phyloP scores from a whole-genome alignment of 2,329 filamentous ascomycete species.

The Elsinoe fawcettii region DNA sequence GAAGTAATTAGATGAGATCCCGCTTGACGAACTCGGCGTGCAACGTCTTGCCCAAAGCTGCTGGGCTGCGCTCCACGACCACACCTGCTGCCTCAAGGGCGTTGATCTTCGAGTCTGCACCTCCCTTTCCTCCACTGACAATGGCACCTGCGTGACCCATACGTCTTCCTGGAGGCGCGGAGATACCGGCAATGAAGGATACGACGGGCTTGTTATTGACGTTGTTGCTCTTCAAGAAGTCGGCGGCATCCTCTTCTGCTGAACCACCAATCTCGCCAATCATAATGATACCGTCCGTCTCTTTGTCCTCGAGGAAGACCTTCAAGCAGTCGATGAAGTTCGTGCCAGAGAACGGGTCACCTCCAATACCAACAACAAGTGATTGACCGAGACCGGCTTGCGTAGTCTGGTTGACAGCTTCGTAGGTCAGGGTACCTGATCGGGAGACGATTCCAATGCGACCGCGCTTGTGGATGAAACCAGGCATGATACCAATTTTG shows the following conservation, averaged over 20 bases:
- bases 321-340: constrained; percentile 99
- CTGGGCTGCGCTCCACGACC: constrained; percentile 90
- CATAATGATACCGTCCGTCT: constrained; percentile 99
- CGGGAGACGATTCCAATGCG: constrained; percentile 98
- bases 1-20: constrained; percentile 68
- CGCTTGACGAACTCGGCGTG: constrained; percentile 93
- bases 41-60: constrained; percentile 83
- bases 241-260: constrained; percentile 95
- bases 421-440: constrained; percentile 96
- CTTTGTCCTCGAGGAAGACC: constrained; percentile 90
- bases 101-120: constrained; percentile 95
- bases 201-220: constrained; percentile 91
- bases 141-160: constrained; percentile 99
- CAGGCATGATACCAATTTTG: constrained; percentile 99
- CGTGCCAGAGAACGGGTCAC: constrained; percentile 96
- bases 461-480: constrained; percentile 99
- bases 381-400: constrained; percentile 95
- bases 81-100: constrained; percentile 90
- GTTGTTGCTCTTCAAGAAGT: constrained; percentile 91
- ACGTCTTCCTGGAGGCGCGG: constrained; percentile 85
- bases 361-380: constrained; percentile 94
- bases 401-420: constrained; percentile 99
- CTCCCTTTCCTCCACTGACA: constrained; percentile 94
- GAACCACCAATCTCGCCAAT: constrained; percentile 98
- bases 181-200: constrained; percentile 97